Evolutionary conservation across 768 basidiomycete genomes (phyloP), one percentile per base, ranked within the genome.

Genomic region (Vararia minispora): DNA sequence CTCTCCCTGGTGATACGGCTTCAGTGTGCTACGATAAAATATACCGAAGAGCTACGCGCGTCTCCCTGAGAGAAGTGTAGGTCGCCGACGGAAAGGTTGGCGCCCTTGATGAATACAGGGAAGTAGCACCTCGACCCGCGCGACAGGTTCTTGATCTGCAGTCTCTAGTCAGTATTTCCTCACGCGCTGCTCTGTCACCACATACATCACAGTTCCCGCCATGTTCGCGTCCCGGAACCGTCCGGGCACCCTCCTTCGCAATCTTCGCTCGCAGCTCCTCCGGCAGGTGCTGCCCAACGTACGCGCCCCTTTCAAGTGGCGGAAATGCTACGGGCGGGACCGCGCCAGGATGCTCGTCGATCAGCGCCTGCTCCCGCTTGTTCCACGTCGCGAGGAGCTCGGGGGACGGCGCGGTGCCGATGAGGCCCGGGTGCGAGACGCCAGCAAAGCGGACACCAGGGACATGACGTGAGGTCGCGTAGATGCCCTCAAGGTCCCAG

Each of bases 31-130:
- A 31, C 46, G 37, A 63, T 10, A 21, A 14, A 9, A 49, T 16
- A 28, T 5, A 39, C 10, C 9, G 1, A n/a, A 24, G 33, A 16
- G 3, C 27, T 3, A 54, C 64, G 22, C 40, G 65, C 79, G 61
- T 85, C 83, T 16, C 80, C 82, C 53, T 85, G 80, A 12, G 79
- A 81, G 56, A 84, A 85, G 51, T 87, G 83, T 18, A 84, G 60
- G 52, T 85, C 83, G 1, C 83, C 83, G 14, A 85, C 76, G 0
- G 82, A 82, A 3, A 87, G 61, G 43, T 83, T 81, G 2, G 83
- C 83, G 5, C 81, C 83, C 31, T 74, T 65, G 23, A 87, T 60
- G 47, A 79, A 87, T 2, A 87, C 83, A 2, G 83, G 83, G 61
- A 84, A 74, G 52, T 82, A 82, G 55, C 74, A 79, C 2, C 75